A percentile compares a stretch with the other conserved stretches of the same genome.
Conservation (phyloP, 2,329 filamentous ascomycete species). For the Epicoccum sorghinum region DNA sequence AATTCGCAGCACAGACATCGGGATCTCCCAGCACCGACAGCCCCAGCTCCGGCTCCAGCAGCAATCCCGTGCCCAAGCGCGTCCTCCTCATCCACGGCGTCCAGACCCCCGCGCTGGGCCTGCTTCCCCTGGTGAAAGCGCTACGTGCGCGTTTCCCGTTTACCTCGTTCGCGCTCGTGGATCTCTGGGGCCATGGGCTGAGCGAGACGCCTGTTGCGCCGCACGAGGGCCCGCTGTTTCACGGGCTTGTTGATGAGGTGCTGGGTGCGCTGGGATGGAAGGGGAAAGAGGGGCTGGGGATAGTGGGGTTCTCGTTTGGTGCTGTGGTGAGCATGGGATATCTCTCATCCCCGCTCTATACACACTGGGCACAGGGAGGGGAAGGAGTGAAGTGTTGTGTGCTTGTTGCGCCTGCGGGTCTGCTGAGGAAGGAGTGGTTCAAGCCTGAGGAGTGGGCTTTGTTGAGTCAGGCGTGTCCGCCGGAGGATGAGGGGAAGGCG, state of each 20-base stretch:
- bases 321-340: conserved; percentile 45
- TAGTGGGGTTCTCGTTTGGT: conserved; percentile 61
- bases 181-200: conserved; percentile 63
- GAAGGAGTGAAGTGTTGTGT: not conserved
- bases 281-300: conserved; percentile 40
- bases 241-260: conserved; percentile 49
- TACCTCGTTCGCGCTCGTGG: conserved; percentile 53
- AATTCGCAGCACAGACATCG: conserved; percentile 14
- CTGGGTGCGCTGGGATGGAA: conserved; percentile 52
- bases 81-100: conserved; percentile 59
- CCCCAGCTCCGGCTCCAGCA: not conserved
- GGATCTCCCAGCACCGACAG: not conserved
- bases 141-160: conserved; percentile 47
- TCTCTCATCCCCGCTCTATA: not conserved
- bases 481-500: conserved; percentile 37
- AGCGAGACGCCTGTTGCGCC: conserved; percentile 54
- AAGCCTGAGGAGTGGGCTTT: not conserved
- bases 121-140: conserved; percentile 50
- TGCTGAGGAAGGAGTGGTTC: conserved; percentile 23
- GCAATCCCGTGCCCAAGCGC: conserved; percentile 11
- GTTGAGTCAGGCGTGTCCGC: not conserved
- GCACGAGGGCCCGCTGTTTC: conserved; percentile 53
- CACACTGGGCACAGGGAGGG: not conserved
- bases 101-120: conserved; percentile 58
- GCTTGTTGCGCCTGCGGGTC: conserved; percentile 57